Conservation (phyloP, 2,329 filamentous ascomycete genomes). For the Pestalotiopsis sp. region DNA sequence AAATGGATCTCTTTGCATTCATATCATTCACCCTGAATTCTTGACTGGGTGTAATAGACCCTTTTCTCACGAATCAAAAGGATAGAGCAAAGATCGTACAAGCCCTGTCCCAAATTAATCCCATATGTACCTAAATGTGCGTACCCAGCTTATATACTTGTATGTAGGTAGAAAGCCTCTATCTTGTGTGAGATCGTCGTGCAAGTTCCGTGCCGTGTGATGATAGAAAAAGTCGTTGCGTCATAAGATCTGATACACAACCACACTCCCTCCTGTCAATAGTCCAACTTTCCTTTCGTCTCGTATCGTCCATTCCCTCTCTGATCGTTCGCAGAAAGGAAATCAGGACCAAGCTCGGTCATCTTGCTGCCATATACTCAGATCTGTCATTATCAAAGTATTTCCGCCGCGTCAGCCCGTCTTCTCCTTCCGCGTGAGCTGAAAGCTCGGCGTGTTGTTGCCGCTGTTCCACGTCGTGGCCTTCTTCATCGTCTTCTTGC, state of each 20-base stretch:
- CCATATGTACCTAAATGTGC: neutral
- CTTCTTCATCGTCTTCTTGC: slow-evolving; percentile 60
- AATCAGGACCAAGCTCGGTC: neutral
- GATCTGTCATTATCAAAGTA: neutral
- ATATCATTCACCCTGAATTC: too few species aligned
- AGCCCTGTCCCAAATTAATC: neutral
- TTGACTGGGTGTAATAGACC: too few species aligned
- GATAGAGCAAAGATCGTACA: neutral
- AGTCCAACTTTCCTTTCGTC: neutral
- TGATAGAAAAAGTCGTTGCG: neutral
- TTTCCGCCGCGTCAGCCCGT: neutral
- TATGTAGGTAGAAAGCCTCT: neutral
- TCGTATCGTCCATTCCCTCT: neutral
- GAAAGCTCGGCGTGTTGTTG: neutral
- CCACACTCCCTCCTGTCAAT: neutral
- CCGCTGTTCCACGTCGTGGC: slow-evolving; percentile 54
- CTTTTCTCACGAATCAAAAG: neutral
- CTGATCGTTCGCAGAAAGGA: neutral
- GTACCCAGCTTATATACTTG: neutral
- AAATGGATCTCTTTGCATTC: too few species aligned
- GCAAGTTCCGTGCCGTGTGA: neutral
- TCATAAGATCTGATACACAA: neutral
- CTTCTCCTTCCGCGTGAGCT: slow-evolving; percentile 18
- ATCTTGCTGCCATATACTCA: neutral
- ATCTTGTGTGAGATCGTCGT: neutral